Conservation (phyloP, 345 rosid genomes). For the Salix viminalis region DNA sequence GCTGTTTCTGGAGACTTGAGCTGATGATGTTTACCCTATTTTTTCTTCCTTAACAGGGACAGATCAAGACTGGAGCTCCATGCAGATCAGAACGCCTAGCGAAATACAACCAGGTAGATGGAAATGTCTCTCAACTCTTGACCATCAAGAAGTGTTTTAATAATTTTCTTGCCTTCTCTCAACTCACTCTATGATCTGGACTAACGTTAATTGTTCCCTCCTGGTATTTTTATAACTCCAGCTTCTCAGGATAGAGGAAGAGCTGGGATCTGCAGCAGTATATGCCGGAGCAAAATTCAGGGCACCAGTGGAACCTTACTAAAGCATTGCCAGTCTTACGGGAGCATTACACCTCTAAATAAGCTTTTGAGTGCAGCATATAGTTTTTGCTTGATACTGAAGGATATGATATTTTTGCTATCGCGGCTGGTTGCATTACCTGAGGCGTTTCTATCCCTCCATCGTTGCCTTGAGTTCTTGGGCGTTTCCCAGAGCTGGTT, state of each 20-base stretch:
- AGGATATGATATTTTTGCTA: background rate
- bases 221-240: conserved; percentile 10
- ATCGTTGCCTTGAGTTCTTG: background rate
- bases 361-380: background rate
- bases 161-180: background rate
- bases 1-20: background rate
- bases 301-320: conserved; percentile 47
- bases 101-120: conserved; percentile 74
- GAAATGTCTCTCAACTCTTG: background rate
- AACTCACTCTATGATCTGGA: background rate
- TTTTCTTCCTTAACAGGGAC: conserved; percentile 49
- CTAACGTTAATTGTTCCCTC: background rate
- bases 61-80: conserved; percentile 96
- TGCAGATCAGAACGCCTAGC: conserved; percentile 98
- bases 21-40: background rate
- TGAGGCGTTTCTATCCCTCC: background rate
- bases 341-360: background rate
- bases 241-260: conserved; percentile 57
- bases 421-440: background rate
- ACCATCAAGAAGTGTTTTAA: background rate
- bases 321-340: background rate
- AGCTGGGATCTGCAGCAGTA: conserved; percentile 44
- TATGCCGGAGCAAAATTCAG: conserved; percentile 53
- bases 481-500: background rate
- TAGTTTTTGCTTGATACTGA: background rate